Conservation (phyloP, 176 grass and related monocot genomes). For the Hyparrhenia diplandra region DNA sequence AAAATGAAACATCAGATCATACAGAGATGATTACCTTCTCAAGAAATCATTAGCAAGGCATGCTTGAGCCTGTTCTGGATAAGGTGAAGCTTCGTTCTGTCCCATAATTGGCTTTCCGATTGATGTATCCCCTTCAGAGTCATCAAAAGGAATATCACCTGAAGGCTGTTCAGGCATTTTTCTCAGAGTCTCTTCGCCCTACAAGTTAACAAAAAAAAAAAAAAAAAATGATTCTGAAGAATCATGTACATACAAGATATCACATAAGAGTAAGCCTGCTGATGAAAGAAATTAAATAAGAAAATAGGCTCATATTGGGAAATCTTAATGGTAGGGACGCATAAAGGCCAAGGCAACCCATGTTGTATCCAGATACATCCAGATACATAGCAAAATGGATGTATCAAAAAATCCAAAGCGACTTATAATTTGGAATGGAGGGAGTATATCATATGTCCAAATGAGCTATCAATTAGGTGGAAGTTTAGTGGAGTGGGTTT, state of each 20-base stretch:
- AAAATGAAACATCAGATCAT: constrained; percentile 7
- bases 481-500: not conserved
- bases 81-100: constrained; percentile 31
- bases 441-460: not conserved
- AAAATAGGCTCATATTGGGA: not conserved
- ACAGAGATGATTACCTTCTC: constrained; percentile 54
- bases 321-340: not conserved
- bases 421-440: too few species aligned
- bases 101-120: constrained; percentile 16
- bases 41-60: constrained; percentile 77
- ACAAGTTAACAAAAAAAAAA: not conserved
- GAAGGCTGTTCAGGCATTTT: constrained; percentile 12
- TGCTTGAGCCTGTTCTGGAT: constrained; percentile 44
- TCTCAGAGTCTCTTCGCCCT: constrained; percentile 26
- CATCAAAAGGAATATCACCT: constrained; percentile 11
- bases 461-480: not conserved
- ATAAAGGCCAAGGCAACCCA: not conserved
- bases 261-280: not conserved
- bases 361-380: too few species aligned
- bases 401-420: too few species aligned
- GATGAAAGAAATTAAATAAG: constrained; percentile 18
- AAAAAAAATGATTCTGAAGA: not conserved
- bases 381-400: too few species aligned
- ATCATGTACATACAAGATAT: not conserved
- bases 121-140: constrained; percentile 23